A percentile compares a stretch with the other conserved stretches of the same genome.
Conservation (phyloP, 1,284 basidiomycete species). For the Ceratobasidium sp. region DNA sequence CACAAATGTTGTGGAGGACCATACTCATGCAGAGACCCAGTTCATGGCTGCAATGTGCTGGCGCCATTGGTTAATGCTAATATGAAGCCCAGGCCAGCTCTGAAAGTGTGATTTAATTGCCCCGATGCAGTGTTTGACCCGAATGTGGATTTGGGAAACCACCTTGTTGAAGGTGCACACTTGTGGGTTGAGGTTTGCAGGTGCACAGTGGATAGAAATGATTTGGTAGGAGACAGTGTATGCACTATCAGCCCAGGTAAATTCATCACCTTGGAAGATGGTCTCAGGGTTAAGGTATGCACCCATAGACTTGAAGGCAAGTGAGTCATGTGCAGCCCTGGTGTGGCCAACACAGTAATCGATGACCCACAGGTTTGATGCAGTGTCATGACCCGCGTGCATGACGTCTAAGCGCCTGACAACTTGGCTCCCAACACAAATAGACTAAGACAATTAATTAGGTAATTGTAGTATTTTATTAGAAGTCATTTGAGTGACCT, state of each 20-base stretch:
- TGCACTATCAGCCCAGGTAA: slow-evolving; percentile 60
- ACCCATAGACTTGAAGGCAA: slow-evolving; percentile 53
- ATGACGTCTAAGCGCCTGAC: too few relatives aligned
- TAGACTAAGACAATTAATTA: too few relatives aligned
- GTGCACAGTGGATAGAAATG: slow-evolving; percentile 57
- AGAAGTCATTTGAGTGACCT: too few relatives aligned
- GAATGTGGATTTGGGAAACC: slow-evolving; percentile 54
- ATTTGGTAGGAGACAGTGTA: slow-evolving; percentile 54
- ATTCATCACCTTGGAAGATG: slow-evolving; percentile 57
- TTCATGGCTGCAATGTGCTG: slow-evolving; percentile 55
- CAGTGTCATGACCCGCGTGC: too few relatives aligned
- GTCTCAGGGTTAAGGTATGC: slow-evolving; percentile 50
- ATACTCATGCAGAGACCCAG: slow-evolving; percentile 58
- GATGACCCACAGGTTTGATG: slow-evolving; percentile 57
- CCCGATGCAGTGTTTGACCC: slow-evolving; percentile 59
- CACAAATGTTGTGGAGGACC: slow-evolving; percentile 51
- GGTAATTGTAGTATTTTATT: too few relatives aligned
- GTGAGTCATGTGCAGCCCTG: slow-evolving; percentile 58
- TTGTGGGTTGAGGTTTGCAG: slow-evolving; percentile 53
- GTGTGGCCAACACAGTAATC: slow-evolving; percentile 57
- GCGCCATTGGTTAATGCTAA: slow-evolving; percentile 53
- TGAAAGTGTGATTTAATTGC: slow-evolving; percentile 56
- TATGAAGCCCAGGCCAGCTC: slow-evolving; percentile 55
- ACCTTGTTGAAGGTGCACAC: slow-evolving; percentile 56
- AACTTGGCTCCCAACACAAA: too few relatives aligned